Evolutionary conservation across 257 asterid species (phyloP).

Genomic region (Nicotiana tabacum): DNA sequence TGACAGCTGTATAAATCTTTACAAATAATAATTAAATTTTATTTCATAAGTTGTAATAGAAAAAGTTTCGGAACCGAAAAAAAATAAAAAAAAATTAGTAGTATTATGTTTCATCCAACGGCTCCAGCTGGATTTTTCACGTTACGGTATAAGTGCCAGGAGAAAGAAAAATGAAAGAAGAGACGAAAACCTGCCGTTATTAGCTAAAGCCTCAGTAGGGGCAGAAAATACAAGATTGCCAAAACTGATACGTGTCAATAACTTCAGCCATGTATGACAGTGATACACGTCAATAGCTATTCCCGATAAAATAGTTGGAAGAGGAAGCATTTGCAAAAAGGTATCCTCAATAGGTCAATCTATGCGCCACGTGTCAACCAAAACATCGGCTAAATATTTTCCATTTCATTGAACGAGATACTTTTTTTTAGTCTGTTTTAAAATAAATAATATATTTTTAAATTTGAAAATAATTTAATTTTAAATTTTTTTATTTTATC

Average conservation of each 20-base stretch:
- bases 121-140: neutral
- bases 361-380: neutral
- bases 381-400: neutral
- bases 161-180: neutral
- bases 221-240: conserved; percentile 4
- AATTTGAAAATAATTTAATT: too few relatives aligned
- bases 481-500: too few relatives aligned
- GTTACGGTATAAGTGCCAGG: neutral
- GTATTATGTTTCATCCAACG: neutral
- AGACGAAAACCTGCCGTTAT: neutral
- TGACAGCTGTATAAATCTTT: too few relatives aligned
- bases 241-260: conserved; percentile 4
- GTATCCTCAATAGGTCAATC: neutral
- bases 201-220: neutral
- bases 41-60: too few relatives aligned
- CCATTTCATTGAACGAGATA: too few relatives aligned
- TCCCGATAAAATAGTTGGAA: neutral
- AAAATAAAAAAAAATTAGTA: too few relatives aligned
- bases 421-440: too few relatives aligned
- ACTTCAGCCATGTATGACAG: neutral
- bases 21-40: too few relatives aligned
- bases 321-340: neutral
- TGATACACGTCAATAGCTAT: neutral
- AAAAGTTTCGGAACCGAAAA: too few relatives aligned
- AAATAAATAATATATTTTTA: too few relatives aligned